Evolutionary conservation across 1,284 basidiomycete species (phyloP).

Genomic region (Cystobasidium slooffiae): DNA sequence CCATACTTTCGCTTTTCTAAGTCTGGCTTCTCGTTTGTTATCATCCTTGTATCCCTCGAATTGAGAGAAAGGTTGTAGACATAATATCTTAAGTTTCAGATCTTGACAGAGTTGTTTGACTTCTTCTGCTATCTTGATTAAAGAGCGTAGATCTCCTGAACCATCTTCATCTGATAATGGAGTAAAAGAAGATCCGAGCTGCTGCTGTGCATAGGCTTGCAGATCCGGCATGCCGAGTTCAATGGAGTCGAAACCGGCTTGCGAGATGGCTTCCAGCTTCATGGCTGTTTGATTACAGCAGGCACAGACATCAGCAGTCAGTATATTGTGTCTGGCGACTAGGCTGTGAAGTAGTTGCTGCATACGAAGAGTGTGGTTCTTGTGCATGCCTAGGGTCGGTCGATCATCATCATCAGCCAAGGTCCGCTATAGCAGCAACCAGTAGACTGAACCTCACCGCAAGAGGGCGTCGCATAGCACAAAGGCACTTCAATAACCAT

Average conservation of each 20-base stretch:
- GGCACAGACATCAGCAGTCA: not conserved
- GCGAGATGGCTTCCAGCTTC: constrained; percentile 44
- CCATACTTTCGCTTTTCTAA: constrained; percentile 42
- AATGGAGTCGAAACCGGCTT: constrained; percentile 49
- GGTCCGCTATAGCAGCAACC: not conserved
- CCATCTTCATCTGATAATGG: constrained; percentile 42
- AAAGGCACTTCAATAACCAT: constrained; percentile 39
- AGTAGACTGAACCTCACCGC: constrained; percentile 11
- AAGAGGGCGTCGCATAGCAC: constrained; percentile 42
- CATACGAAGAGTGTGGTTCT: constrained; percentile 42
- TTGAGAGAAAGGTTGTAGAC: constrained; percentile 44
- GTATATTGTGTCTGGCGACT: not conserved
- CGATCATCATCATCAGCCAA: not conserved
- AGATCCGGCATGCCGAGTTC: constrained; percentile 50
- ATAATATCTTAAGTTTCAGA: constrained; percentile 37
- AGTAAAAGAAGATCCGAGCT: constrained; percentile 20
- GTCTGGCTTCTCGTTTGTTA: constrained; percentile 33
- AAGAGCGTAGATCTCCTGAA: constrained; percentile 8
- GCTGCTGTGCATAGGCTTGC: constrained; percentile 43
- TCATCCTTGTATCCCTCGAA: constrained; percentile 45
- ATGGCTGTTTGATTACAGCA: constrained; percentile 13
- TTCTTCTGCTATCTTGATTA: constrained; percentile 40
- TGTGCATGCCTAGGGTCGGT: constrained; percentile 38
- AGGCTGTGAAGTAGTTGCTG: not conserved
- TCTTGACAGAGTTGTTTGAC: constrained; percentile 22